Base-by-base conservation (phyloP, 1,284 basidiomycete genomes). In the Boletus smithii region DNA sequence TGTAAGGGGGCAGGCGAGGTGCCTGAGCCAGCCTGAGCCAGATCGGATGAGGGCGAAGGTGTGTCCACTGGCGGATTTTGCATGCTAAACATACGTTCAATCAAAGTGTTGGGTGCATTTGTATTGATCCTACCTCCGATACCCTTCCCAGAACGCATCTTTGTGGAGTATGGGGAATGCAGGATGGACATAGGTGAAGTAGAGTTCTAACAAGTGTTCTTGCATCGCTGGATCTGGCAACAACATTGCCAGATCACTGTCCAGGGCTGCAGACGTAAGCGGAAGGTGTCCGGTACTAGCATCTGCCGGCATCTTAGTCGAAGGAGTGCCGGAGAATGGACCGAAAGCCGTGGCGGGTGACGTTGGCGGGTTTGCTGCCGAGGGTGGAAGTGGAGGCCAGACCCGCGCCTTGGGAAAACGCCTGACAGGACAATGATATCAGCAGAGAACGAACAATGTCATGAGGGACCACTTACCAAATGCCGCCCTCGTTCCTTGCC, bases 351-450 rank as follows among this genome's bases (percentile, higher is more conserved):
- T 11, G 30, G 59, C 48, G 1, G 47, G 55, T 22, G 53, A 40
- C 16, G 37, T 46, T 22, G 49, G 50, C 34, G 36, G 38, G 59
- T 38, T 47, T 24, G 42, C 17, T 18, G 56, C 42, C 10, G 47
- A 32, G n/a, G 72, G 64, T 3, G 76, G 72, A 17, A 85, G 68
- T 3, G 80, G 81, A 0, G 89, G 91, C 91, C 90, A 92, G 17
- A 91, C 83, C 13, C 90, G 75, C 4, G 86, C 84, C 57, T 81
- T 83, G 0, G 89, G 90, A 66, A 92, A 91, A 23, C 81, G 80
- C 85, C 85, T 87, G 53, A 11, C 34, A 11, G 3, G 11, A 8
- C 6, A 29, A 23, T 23, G 4, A 35, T 17, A 22, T 63, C 29
- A 44, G 18, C n/a, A 36, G 24, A 35, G 5, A 18, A 13, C 3